Conservation (phyloP, 2,329 filamentous ascomycete genomes). For the Hypomyces perniciosus region DNA sequence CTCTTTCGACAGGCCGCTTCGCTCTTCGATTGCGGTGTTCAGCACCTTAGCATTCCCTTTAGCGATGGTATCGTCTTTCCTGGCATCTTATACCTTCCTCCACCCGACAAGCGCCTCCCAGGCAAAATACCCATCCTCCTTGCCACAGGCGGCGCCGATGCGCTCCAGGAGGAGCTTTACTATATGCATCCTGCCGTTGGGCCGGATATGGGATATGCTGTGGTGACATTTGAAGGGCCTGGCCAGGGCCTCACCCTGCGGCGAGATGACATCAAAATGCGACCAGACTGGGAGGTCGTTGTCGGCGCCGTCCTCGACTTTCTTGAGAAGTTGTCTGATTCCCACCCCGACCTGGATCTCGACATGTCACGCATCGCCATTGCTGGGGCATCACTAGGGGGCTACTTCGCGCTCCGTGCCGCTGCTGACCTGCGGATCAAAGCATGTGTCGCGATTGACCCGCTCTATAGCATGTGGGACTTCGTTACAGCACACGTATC, state of each 20-base stretch:
- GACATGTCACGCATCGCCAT: constrained; percentile 33
- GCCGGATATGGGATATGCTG: constrained; percentile 33
- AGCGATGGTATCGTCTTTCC: neutral
- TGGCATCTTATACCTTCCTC: neutral
- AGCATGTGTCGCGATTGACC: constrained; percentile 5
- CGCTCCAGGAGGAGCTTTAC: constrained; percentile 36
- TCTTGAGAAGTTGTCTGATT: constrained; percentile 15
- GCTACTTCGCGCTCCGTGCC: constrained; percentile 39
- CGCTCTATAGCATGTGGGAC: constrained; percentile 19
- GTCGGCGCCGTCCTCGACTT: constrained; percentile 26
- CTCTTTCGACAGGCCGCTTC: neutral
- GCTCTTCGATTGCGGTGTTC: neutral
- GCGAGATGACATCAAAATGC: constrained; percentile 22
- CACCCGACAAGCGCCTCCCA: neutral
- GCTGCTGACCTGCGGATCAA: constrained; percentile 25
- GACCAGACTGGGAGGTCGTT: constrained; percentile 35
- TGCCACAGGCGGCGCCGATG: constrained; percentile 29
- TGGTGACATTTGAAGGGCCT: constrained; percentile 40
- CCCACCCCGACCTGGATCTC: constrained; percentile 23
- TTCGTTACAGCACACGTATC: constrained; percentile 19
- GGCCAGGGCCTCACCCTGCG: constrained; percentile 36
- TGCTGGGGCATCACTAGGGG: constrained; percentile 36
- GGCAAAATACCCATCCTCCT: neutral
- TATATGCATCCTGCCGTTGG: constrained; percentile 24
- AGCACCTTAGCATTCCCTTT: neutral